Percentiles rank a stretch among this genome's conserved stretches.
Conservation (phyloP, 2,329 filamentous ascomycete species). For the Fusarium stilboides region DNA sequence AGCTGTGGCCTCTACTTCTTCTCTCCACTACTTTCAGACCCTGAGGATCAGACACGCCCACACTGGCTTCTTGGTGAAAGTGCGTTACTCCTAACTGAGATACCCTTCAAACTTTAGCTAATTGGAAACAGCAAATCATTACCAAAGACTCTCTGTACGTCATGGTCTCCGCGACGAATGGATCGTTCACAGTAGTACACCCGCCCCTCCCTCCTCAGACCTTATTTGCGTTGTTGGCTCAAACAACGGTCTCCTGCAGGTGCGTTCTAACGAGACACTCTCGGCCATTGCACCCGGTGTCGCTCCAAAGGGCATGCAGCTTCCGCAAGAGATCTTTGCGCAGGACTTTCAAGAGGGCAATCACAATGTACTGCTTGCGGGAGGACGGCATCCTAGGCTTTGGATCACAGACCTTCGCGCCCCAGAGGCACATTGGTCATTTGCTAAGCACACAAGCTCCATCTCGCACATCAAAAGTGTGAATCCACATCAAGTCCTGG, state of each 20-base stretch:
- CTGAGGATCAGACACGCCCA: constrained; percentile 49
- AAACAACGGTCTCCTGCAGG: constrained; percentile 61
- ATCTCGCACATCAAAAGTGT: constrained; percentile 67
- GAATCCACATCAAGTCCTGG: constrained; percentile 65
- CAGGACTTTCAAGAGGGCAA: constrained; percentile 64
- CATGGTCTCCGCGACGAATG: constrained; percentile 49
- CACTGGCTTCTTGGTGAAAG: constrained; percentile 59
- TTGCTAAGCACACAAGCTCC: constrained; percentile 56
- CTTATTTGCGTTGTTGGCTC: constrained; percentile 65
- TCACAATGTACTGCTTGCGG: constrained; percentile 65
- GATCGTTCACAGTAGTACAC: constrained; percentile 59
- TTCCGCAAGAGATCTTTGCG: constrained; percentile 61
- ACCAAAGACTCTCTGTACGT: constrained; percentile 53
- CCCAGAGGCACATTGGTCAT: constrained; percentile 53
- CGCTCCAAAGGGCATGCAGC: constrained; percentile 36
- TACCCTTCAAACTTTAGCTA: not conserved
- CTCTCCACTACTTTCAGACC: constrained; percentile 53
- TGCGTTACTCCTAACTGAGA: constrained; percentile 38
- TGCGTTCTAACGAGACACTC: constrained; percentile 53
- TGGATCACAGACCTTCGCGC: constrained; percentile 63
- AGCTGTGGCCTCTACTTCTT: constrained; percentile 57
- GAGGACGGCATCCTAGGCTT: constrained; percentile 64
- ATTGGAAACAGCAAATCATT: constrained; percentile 49
- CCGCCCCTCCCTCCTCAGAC: constrained; percentile 58
- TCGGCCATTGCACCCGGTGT: constrained; percentile 54